Evolutionary conservation across 2,329 filamentous ascomycete genomes (phyloP).

Genomic region (Ciborinia camelliae): DNA sequence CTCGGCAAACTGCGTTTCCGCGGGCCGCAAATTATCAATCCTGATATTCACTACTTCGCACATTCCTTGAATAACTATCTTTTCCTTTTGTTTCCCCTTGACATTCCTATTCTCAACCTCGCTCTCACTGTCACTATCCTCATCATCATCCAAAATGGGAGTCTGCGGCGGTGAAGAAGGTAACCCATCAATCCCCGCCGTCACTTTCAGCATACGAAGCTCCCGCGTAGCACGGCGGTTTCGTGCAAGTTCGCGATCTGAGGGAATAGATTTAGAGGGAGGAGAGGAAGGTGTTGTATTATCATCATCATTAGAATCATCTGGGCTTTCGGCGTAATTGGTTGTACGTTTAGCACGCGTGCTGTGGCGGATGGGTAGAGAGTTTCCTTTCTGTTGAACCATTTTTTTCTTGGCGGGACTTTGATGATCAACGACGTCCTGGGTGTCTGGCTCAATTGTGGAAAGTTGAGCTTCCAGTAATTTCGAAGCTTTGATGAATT

Average conservation of each 20-base stretch:
- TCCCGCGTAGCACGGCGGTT: conserved; percentile 28
- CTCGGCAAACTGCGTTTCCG: conserved; percentile 65
- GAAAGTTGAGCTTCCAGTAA: background rate
- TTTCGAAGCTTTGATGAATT: conserved; percentile 16
- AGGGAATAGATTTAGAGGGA: background rate
- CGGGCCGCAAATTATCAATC: conserved; percentile 73
- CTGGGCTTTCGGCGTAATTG: conserved; percentile 33
- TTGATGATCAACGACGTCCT: conserved; percentile 16
- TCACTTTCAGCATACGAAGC: conserved; percentile 29
- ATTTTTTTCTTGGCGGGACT: conserved; percentile 23
- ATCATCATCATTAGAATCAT: conserved; percentile 22
- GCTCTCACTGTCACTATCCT: conserved; percentile 18
- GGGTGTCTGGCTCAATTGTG: background rate
- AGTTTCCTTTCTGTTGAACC: background rate
- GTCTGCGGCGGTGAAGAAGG: conserved; percentile 23
- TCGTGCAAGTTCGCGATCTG: conserved; percentile 16
- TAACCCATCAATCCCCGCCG: conserved; percentile 30
- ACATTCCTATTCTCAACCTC: background rate
- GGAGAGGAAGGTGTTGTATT: background rate
- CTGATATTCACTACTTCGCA: conserved; percentile 68
- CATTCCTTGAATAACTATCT: conserved; percentile 58
- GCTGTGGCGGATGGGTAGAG: conserved; percentile 21
- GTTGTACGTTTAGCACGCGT: conserved; percentile 23
- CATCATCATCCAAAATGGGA: conserved; percentile 21
- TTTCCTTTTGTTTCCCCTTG: conserved; percentile 36